Base-by-base conservation (phyloP, 805 yeast genomes). In the Kuraishia cidri region DNA sequence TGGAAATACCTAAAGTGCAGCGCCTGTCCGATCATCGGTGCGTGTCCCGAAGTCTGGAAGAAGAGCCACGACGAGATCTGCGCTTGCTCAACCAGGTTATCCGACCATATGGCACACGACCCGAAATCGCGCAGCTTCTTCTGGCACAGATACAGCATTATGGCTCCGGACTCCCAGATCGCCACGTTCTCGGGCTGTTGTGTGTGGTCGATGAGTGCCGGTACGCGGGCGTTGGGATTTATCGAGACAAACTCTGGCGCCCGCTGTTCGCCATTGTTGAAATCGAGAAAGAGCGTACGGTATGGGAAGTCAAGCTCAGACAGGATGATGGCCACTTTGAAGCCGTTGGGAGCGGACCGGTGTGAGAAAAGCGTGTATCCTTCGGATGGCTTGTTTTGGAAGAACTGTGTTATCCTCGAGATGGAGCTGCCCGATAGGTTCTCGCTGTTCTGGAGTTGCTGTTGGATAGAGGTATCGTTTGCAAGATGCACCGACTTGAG, bases 1-100 rank as follows among this genome's bases (percentile, higher is more conserved):
- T 88, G 96, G 66, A 88, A 86, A 54, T 84, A 86, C 48, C 88
- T 70, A 62, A 88, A 90, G 61, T 90, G 97, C 45, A 90, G 67
- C 6, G 97, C 96, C 58, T 88, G 97, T 13, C 97, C 97, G 46
- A 88, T 83, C 95, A 88, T 88, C n/a, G 97, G 96, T 0, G 97
- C 95, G 53, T 87, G 97, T 5, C 97, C 97, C 4, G 94, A 81
- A 3, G 96, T 86, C 59, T 88, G 97, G 65, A 88, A 88, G 50
- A 85, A 88, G 24, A 90, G 65, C 96, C 97, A 88, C 5, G 87
- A 74, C 38, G 75, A 69, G 37, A 88, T 85, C 52, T 81, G 90
- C 3, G 88, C 69, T 60, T 86, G 95, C 42, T 85, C 95, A 10
- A 73, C 65, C 33, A 80, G 52, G 48, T 79, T 80, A 33, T 74